A percentile compares a stretch with the other conserved stretches of the same genome.
Evolutionary conservation across 805 yeast genomes (phyloP).

Genomic region (Wickerhamiella slavikovae): DNA sequence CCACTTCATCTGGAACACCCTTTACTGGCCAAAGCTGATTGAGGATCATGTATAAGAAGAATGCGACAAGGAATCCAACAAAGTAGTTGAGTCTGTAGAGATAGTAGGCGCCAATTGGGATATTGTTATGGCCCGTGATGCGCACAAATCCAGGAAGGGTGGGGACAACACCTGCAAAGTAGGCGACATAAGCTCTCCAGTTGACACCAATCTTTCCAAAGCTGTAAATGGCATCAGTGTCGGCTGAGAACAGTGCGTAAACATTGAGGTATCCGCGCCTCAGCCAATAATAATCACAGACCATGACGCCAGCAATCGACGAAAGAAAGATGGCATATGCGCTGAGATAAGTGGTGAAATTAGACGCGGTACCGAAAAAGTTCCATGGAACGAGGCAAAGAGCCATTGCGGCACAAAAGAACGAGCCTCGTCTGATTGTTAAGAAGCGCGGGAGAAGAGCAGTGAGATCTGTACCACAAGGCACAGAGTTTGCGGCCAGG

Average conservation of each 20-base stretch:
- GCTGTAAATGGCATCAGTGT: constrained; percentile 29
- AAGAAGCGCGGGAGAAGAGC: constrained; percentile 27
- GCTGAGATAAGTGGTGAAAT: constrained; percentile 58
- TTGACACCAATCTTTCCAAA: constrained; percentile 59
- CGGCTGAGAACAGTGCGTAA: constrained; percentile 39
- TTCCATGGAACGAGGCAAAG: constrained; percentile 71
- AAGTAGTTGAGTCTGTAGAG: constrained; percentile 57
- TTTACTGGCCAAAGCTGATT: constrained; percentile 8
- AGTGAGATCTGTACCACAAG: constrained; percentile 29
- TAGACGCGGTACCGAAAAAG: constrained; percentile 43
- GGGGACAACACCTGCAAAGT: constrained; percentile 60
- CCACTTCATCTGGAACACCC: constrained; percentile 8
- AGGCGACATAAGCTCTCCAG: constrained; percentile 72
- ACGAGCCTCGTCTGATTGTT: constrained; percentile 60
- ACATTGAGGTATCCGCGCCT: constrained; percentile 52
- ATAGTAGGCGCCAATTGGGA: constrained; percentile 53
- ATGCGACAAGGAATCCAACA: constrained; percentile 43
- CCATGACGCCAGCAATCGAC: constrained; percentile 54
- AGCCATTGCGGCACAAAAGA: constrained; percentile 51
- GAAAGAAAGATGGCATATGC: constrained; percentile 72
- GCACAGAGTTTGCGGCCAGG: constrained; percentile 27
- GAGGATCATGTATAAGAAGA: constrained; percentile 31
- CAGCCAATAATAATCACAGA: constrained; percentile 45
- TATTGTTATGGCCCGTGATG: constrained; percentile 47
- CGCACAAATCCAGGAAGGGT: constrained; percentile 72